Evolutionary conservation across 164 flowering plant genomes (phyloP), one percentile per base, ranked within the genome.

Genomic region (Stephania cephalantha): DNA sequence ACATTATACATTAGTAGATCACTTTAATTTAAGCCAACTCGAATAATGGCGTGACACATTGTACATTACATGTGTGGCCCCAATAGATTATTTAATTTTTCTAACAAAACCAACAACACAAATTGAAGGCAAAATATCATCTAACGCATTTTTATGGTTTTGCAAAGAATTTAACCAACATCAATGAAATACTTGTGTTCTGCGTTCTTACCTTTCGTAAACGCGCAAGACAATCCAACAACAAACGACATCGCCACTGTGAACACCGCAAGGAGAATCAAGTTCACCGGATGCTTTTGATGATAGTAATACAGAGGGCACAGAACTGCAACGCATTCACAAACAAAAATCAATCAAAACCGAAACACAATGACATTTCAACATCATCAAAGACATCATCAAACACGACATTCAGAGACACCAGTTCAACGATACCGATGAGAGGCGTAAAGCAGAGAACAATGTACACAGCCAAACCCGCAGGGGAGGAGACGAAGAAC

Each of bases 401-500:
- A 12, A 73, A 74, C 5, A 15, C 2, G 9, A 7, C 13, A 8
- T 8, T 48, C 13, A 0, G 13, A 48, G 9, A 48, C 9, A 18
- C 35, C 13, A 22, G 18, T 29, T 17, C 20, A 20, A 78, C 13
- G 18, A 17, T 79, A 91, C 94, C 64, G 13, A 91, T 82, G 30
- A 91, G 83, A 44, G 97, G 88, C 35, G 74, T 17, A 72, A 91
- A 58, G 71, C 86, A 74, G 71, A 88, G 84, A 65, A 85, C 77
- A 58, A 90, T 86, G 77, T 89, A 91, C 35, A 90, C 82, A 17
- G 83, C 92, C 12, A 90, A 48, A 1, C 97, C 97, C n/a, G 79
- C 85, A 0, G 68, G 46, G 20, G 89, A 81, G 22, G 80, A 69
- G 50, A 76, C 74, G 50, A 91, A 86, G 88, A 89, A 91, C 2